These are phyloP conservation scores for Pneumocystis oryctolagi DNA, from an alignment of 1,139 yeast species.

Conservation along the genomic window DNA sequence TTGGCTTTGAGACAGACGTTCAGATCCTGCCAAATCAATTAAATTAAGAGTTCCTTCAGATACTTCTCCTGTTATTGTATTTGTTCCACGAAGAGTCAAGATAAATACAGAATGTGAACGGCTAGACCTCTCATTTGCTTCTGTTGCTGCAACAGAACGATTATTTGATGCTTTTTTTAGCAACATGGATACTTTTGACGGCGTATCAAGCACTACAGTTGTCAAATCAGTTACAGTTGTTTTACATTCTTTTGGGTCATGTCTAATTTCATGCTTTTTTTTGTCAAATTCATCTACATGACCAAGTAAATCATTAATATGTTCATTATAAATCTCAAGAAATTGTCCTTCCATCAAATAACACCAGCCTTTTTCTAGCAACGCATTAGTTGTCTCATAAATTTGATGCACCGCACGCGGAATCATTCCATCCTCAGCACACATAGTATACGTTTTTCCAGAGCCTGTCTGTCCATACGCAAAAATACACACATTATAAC, in stretches of 20 bases:
- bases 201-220: slow-evolving; percentile 33
- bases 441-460: slow-evolving; percentile 90
- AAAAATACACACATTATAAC: slow-evolving; percentile 81
- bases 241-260: slow-evolving; percentile 38
- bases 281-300: slow-evolving; percentile 21
- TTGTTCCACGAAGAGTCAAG: slow-evolving; percentile 43
- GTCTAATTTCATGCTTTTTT: slow-evolving; percentile 54
- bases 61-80: slow-evolving; percentile 35
- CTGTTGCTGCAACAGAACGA: slow-evolving; percentile 71
- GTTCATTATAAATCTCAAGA: slow-evolving; percentile 80
- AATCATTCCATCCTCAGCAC: slow-evolving; percentile 63
- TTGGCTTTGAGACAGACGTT: slow-evolving; percentile 52
- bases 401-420: slow-evolving; percentile 64
- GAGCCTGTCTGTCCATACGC: slow-evolving; percentile 98
- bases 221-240: slow-evolving; percentile 52
- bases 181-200: slow-evolving; percentile 37
- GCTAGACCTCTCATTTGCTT: slow-evolving; percentile 64
- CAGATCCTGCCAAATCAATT: slow-evolving; percentile 82
- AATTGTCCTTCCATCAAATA: slow-evolving; percentile 60
- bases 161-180: slow-evolving; percentile 43
- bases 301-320: slow-evolving; percentile 50
- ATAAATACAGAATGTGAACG: slow-evolving; percentile 63
- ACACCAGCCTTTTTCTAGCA: slow-evolving; percentile 48
- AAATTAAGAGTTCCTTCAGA: slow-evolving; percentile 54
- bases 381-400: slow-evolving; percentile 40